Percentiles rank a stretch among this genome's conserved stretches.
Conservation (phyloP, 768 basidiomycete species). For the Cystobasidiopsis lactophilus region DNA sequence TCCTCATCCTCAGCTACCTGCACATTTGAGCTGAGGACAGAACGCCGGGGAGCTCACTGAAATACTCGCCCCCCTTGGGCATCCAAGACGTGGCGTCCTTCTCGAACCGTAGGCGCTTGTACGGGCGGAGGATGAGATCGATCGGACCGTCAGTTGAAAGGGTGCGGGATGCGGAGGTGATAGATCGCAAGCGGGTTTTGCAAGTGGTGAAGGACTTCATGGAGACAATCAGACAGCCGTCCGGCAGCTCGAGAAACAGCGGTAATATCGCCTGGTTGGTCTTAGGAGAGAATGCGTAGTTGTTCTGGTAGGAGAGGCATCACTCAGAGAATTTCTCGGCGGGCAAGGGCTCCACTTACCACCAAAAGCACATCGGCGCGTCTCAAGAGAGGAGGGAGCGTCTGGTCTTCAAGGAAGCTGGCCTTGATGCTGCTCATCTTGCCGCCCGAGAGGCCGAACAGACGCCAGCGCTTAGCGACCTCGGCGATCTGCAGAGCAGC, state of each 20-base stretch:
- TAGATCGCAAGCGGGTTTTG: too few species aligned
- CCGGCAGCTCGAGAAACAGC: slow-evolving; percentile 83
- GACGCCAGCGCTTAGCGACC: slow-evolving; percentile 49
- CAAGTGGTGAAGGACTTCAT: slow-evolving; percentile 45
- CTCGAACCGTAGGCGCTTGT: slow-evolving; percentile 1
- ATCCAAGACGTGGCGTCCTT: slow-evolving; percentile 7
- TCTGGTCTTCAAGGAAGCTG: slow-evolving; percentile 51
- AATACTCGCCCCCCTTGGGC: slow-evolving; percentile 7
- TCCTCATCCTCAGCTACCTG: too few species aligned
- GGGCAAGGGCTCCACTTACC: slow-evolving; percentile 33
- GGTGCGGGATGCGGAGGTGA: neutral
- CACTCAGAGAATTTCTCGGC: slow-evolving; percentile 9
- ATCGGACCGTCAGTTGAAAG: slow-evolving; percentile 1
- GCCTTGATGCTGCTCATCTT: slow-evolving; percentile 60
- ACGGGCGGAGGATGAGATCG: slow-evolving; percentile 7
- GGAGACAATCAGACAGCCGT: slow-evolving; percentile 73
- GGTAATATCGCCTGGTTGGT: slow-evolving; percentile 67
- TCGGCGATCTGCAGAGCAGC: slow-evolving; percentile 54
- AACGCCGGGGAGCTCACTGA: too few species aligned
- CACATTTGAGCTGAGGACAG: too few species aligned
- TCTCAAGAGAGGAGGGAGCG: slow-evolving; percentile 46
- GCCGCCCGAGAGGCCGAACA: slow-evolving; percentile 73
- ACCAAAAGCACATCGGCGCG: slow-evolving; percentile 79
- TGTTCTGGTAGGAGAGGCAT: slow-evolving; percentile 13
- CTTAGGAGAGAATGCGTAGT: slow-evolving; percentile 26